phyloP scores from a whole-genome alignment of 2,329 filamentous ascomycete genomes.

The Ilyonectria mors-panacis region DNA sequence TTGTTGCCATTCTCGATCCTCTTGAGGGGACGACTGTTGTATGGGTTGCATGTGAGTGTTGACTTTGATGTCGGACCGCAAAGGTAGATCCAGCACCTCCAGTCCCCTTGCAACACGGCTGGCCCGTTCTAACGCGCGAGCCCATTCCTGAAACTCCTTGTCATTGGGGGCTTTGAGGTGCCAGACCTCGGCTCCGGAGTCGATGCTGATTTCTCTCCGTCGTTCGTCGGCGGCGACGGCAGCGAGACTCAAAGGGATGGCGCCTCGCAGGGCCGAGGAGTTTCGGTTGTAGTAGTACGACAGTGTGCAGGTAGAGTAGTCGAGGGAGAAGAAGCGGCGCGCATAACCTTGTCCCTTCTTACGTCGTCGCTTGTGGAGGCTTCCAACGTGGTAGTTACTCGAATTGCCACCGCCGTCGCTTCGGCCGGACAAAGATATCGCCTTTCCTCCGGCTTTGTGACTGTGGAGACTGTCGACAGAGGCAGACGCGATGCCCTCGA shows the following conservation, averaged over 20 bases:
- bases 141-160: constrained; percentile 92
- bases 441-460: constrained; percentile 59
- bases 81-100: constrained; percentile 54
- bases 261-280: constrained; percentile 91
- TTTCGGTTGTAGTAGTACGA: constrained; percentile 98
- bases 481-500: constrained; percentile 63
- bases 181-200: constrained; percentile 98
- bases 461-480: constrained; percentile 75
- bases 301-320: constrained; percentile 93
- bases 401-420: constrained; percentile 62
- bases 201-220: constrained; percentile 92
- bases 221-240: constrained; percentile 92
- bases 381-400: constrained; percentile 82
- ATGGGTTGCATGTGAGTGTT: constrained; percentile 47
- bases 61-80: constrained; percentile 47
- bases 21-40: constrained; percentile 61
- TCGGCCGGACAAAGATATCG: constrained; percentile 66
- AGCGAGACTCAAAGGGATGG: constrained; percentile 91
- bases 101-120: constrained; percentile 75
- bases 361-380: constrained; percentile 88
- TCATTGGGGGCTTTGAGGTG: constrained; percentile 87
- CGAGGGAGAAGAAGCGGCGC: constrained; percentile 93
- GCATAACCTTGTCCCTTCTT: constrained; percentile 97
- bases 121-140: constrained; percentile 85
- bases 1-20: constrained; percentile 88